Conservation (phyloP, 129 eudicot species). For the sunflower (Helianthus annuus) region HanXRQr2.0-SUNRISE NC_035435.2:164935224-164935723, state of each 20-base stretch:
- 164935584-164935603: constrained; percentile 34
- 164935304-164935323: no score
- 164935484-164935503: constrained; percentile 32
- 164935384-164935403: no score
- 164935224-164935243: no score
- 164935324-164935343: no score
- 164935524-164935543: constrained; percentile 28
- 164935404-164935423: no score
- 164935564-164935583: constrained; percentile 29
- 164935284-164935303: no score
- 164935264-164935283: no score
- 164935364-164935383: no score
- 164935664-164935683: constrained; percentile 40
- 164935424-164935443: constrained; percentile 48
- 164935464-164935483: constrained; percentile 43
- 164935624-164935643: constrained; percentile 40
- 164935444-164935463: constrained; percentile 46
- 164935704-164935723: constrained; percentile 40
- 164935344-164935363: no score
- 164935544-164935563: constrained; percentile 36
- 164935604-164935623: constrained; percentile 8
- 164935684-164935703: constrained; percentile 39
- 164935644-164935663: constrained; percentile 63
- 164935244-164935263: no score
- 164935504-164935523: no score